Base-by-base conservation (phyloP, 164 flowering plant genomes). In the Buxus sempervirens region DNA sequence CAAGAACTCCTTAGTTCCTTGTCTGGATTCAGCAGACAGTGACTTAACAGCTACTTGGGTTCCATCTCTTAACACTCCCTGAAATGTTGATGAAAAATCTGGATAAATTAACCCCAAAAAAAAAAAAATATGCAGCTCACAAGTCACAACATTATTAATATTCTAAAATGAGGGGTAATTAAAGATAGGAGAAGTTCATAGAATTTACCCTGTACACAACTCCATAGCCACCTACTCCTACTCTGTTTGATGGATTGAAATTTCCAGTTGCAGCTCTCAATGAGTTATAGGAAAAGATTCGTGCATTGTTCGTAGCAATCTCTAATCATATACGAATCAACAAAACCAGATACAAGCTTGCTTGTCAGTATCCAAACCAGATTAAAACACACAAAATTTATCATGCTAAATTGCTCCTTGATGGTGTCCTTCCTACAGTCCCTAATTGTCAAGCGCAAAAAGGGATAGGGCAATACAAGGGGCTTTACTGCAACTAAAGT, bases 1-100 rank as follows among this genome's bases (percentile, higher is more conserved):
- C 77, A 93, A 71, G 75, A 93, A 93, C 69, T 93, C 95, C 7
- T 61, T 66, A 1, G 72, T 73, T 80, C 96, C 98, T 79, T 90
- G 98, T 60, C 68, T 81, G 41, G 98, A 93, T 74, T 84, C 90
- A 32, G 86, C 83, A 60, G 98, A 93, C 21, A 93, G 90, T 59
- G 70, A 69, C 77, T 93, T 93, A 67, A 88, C 70, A 0, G 98
- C 98, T 63, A 88, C 88, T 63, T 74, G 73, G 28, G 84, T 86
- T 25, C 82, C 91, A 70, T 88, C 89, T 64, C 79, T 84, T 67
- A 92, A 78, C 60, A 81, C 76, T 42, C 98, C 98, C 98, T 92
- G 84, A 74, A 78, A 72, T 58, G 5, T 10, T 15, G 51, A 45
- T n/a, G n/a, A 10, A 45, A 6, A 15, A 15, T 15, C 12, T 45